Percentiles rank a stretch among this genome's conserved stretches.
phyloP scores from a whole-genome alignment of 2,329 filamentous ascomycete genomes.

The Cryphonectria parasitica region DNA sequence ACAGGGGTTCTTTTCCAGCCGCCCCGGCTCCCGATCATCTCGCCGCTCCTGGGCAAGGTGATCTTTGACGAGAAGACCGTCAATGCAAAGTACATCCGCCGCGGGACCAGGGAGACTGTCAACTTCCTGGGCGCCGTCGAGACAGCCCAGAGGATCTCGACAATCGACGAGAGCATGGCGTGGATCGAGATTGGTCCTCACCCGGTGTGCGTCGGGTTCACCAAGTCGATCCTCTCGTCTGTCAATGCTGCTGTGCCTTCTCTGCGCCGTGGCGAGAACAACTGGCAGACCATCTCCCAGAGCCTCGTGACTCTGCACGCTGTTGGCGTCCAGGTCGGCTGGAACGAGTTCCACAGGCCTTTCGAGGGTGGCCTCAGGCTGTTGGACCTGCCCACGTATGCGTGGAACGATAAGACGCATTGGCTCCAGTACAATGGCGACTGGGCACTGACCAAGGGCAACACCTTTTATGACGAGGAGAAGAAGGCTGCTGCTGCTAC shows the following conservation, averaged over 20 bases:
- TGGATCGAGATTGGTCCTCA: slow-evolving; percentile 74
- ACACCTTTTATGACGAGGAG: slow-evolving; percentile 26
- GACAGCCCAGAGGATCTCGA: slow-evolving; percentile 7
- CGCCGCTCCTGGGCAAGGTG: slow-evolving; percentile 16
- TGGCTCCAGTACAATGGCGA: slow-evolving; percentile 66
- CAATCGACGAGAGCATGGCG: slow-evolving; percentile 4
- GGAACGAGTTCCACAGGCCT: slow-evolving; percentile 68
- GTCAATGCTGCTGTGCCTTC: slow-evolving; percentile 52
- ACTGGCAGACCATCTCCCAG: slow-evolving; percentile 58
- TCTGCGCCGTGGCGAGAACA: slow-evolving; percentile 58
- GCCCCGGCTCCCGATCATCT: slow-evolving; percentile 7
- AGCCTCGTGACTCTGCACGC: slow-evolving; percentile 54
- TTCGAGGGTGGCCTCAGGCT: slow-evolving; percentile 62
- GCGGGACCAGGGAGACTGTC: slow-evolving; percentile 59
- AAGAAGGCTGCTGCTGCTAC: neutral
- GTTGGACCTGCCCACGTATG: slow-evolving; percentile 69
- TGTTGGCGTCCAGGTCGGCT: slow-evolving; percentile 57
- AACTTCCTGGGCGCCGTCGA: slow-evolving; percentile 60
- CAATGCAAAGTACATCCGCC: slow-evolving; percentile 6
- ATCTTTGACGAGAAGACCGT: slow-evolving; percentile 15
- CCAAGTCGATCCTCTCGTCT: slow-evolving; percentile 54
- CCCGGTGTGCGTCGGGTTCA: slow-evolving; percentile 65
- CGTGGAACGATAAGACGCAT: slow-evolving; percentile 72
- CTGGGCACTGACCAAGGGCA: slow-evolving; percentile 57
- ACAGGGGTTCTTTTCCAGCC: slow-evolving; percentile 29